Conservation (phyloP, 1,284 basidiomycete species). For the Puccinia triticina region DNA sequence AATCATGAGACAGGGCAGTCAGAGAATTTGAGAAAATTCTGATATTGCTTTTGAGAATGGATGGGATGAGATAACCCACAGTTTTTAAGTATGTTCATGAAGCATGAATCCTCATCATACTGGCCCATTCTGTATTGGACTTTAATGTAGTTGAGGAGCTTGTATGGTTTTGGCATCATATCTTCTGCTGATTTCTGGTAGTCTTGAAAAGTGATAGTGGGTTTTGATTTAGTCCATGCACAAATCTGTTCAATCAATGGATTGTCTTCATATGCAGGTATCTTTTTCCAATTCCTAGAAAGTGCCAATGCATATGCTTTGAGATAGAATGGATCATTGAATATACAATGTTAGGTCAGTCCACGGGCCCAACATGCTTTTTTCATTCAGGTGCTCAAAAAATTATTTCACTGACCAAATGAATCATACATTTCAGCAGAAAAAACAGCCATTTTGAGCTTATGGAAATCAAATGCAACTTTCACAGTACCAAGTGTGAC, state of each 20-base stretch:
- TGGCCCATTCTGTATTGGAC: background rate
- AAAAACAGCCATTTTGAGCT: too few species aligned
- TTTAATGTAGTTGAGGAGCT: background rate
- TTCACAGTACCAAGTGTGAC: too few species aligned
- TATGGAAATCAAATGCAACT: too few species aligned
- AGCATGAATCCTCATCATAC: background rate
- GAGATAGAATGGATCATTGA: background rate
- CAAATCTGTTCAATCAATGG: background rate
- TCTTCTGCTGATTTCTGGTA: background rate
- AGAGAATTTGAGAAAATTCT: background rate
- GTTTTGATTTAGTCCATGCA: background rate
- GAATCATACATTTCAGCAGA: background rate
- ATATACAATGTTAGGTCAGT: background rate
- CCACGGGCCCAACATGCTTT: too few species aligned
- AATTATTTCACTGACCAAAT: background rate
- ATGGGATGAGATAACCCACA: background rate
- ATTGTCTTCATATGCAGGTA: background rate
- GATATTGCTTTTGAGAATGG: background rate
- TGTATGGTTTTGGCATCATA: background rate
- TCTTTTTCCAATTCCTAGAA: background rate
- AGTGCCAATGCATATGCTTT: background rate
- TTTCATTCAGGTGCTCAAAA: background rate
- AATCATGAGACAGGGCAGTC: background rate
- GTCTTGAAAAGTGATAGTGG: background rate
- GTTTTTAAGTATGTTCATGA: background rate